phyloP scores from a whole-genome alignment of 225 moss, liverwort and hornwort species.

The Antitrichia curtipendula region DNA sequence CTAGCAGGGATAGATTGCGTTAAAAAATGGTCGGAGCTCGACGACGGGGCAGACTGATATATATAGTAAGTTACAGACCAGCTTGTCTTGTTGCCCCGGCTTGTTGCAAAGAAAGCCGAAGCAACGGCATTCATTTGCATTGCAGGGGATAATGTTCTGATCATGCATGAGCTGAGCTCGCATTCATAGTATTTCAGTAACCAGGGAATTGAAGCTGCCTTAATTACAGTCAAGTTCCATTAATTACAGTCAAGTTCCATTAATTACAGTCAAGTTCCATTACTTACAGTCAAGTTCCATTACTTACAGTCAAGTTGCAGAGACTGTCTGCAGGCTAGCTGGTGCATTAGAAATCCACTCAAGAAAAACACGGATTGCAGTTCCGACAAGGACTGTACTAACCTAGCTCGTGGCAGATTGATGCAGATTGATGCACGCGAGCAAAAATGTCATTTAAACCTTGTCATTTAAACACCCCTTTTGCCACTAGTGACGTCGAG shows the following conservation, averaged over 20 bases:
- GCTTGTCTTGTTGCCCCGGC: not conserved
- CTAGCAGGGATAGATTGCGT: not conserved
- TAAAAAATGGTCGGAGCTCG: not conserved
- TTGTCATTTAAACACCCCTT: too few species aligned
- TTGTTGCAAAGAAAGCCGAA: too few species aligned
- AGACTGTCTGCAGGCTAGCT: not conserved
- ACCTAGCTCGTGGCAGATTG: too few species aligned
- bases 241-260: too few species aligned
- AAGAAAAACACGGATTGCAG: not conserved
- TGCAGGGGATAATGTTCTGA: not conserved
- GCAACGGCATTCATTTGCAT: not conserved
- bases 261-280: too few species aligned
- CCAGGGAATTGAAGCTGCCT: not conserved
- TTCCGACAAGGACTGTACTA: not conserved
- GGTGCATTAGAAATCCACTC: not conserved
- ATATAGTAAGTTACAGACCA: not conserved
- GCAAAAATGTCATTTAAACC: too few species aligned
- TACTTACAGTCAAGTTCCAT: too few species aligned
- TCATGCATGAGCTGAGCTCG: not conserved
- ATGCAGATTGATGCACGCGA: too few species aligned
- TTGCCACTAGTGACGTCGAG: too few species aligned
- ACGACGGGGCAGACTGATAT: too few species aligned
- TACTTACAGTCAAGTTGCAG: too few species aligned
- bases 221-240: too few species aligned
- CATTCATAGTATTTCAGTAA: not conserved